Conservation (phyloP, 139 green algal species). For the Chlorella sp. region DNA sequence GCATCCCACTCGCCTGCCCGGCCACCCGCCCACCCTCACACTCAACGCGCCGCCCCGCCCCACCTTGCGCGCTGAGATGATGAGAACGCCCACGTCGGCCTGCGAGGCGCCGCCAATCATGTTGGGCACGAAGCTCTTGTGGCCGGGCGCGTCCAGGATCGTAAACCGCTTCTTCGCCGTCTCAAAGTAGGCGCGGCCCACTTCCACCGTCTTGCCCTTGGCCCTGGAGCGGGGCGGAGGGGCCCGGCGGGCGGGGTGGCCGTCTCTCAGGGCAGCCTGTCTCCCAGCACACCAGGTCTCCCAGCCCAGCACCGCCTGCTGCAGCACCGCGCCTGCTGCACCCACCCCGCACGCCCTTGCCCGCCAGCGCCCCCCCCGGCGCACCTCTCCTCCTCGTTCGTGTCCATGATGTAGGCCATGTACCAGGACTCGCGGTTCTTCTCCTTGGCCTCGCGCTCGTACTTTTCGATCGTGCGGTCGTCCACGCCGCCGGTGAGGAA, state of each 20-base stretch:
- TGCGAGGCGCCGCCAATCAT: slow-evolving; percentile 93
- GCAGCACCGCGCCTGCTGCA: background rate
- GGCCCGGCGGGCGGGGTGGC: background rate
- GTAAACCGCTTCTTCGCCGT: slow-evolving; percentile 90
- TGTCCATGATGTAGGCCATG: slow-evolving; percentile 99
- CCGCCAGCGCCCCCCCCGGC: background rate
- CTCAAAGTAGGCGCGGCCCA: slow-evolving; percentile 88
- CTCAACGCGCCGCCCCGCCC: background rate
- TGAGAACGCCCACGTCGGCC: slow-evolving; percentile 88
- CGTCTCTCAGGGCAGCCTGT: background rate
- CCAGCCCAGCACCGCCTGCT: background rate
- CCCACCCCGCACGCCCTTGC: background rate
- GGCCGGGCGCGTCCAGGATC: slow-evolving; percentile 95
- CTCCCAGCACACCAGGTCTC: background rate
- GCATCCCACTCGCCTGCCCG: background rate
- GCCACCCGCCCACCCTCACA: background rate
- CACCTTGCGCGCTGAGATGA: slow-evolving; percentile 89
- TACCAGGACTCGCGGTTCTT: slow-evolving; percentile 99
- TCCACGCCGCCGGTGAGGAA: slow-evolving; percentile 93
- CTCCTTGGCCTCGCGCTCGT: slow-evolving; percentile 98
- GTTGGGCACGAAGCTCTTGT: slow-evolving; percentile 99
- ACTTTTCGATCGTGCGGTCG: slow-evolving; percentile 99
- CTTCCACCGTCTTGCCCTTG: slow-evolving; percentile 99
- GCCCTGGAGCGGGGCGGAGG: background rate
- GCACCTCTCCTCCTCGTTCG: slow-evolving; percentile 98